Percentiles rank a stretch among this genome's conserved stretches.
phyloP scores from a whole-genome alignment of 1,139 yeast genomes.

The Waltiozyma sp. region DNA sequence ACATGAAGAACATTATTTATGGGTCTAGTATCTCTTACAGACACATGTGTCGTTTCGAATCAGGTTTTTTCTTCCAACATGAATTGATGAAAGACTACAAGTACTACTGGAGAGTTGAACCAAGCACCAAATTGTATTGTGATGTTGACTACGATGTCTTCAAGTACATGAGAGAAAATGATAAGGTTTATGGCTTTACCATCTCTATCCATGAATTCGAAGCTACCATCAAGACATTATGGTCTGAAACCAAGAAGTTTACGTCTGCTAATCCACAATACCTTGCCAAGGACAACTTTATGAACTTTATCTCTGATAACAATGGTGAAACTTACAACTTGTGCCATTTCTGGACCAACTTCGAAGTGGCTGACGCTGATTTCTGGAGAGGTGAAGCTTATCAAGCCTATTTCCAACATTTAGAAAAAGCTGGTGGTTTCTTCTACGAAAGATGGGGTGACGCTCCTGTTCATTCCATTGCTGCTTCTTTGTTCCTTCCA shows the following conservation, averaged over 20 bases:
- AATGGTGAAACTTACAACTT: slow-evolving; percentile 58
- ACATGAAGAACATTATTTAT: slow-evolving; percentile 44
- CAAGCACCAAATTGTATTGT: slow-evolving; percentile 39
- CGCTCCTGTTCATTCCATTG: slow-evolving; percentile 84
- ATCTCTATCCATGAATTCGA: slow-evolving; percentile 75
- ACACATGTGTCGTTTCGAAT: slow-evolving; percentile 88
- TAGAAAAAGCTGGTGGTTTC: slow-evolving; percentile 77
- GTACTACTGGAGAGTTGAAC: slow-evolving; percentile 87
- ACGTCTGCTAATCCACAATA: slow-evolving; percentile 54
- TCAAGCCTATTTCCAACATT: slow-evolving; percentile 51
- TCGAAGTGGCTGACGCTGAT: slow-evolving; percentile 71
- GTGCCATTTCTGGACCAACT: slow-evolving; percentile 92
- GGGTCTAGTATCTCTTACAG: slow-evolving; percentile 58
- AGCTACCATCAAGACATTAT: slow-evolving; percentile 70
- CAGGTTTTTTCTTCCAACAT: slow-evolving; percentile 61
- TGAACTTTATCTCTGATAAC: slow-evolving; percentile 64
- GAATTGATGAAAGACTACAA: slow-evolving; percentile 14
- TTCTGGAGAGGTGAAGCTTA: slow-evolving; percentile 68
- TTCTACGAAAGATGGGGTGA: slow-evolving; percentile 96
- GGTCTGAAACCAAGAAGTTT: slow-evolving; percentile 68
- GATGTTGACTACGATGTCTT: slow-evolving; percentile 17
- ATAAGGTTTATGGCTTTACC: slow-evolving; percentile 17
- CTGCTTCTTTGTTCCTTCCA: slow-evolving; percentile 62
- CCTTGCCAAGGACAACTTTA: slow-evolving; percentile 52
- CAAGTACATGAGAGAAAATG: slow-evolving; percentile 18